A percentile compares a stretch with the other conserved stretches of the same genome.
These are phyloP conservation scores for Houttuynia cordata DNA, from an alignment of 164 flowering plant genomes.

Conservation along the genomic window DNA sequence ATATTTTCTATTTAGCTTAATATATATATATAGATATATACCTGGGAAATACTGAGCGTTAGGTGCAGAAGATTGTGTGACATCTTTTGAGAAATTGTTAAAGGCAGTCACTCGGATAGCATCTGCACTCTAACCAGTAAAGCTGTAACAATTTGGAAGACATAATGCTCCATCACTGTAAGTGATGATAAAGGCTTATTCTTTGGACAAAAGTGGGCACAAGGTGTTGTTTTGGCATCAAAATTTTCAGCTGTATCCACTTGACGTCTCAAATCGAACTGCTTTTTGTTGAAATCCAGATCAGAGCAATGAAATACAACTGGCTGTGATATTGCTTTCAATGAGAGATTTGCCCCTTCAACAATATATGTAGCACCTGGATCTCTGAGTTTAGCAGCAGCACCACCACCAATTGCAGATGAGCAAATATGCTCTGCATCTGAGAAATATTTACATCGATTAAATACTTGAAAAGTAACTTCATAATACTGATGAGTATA, in stretches of 20 bases:
- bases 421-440: constrained; percentile 34
- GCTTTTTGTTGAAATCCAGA: constrained; percentile 29
- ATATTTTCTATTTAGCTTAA: neutral
- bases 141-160: neutral
- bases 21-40: too few species aligned
- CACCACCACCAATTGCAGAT: constrained; percentile 33
- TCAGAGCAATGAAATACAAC: constrained; percentile 44
- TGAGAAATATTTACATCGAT: constrained; percentile 14
- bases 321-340: constrained; percentile 25
- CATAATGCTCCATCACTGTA: constrained; percentile 21
- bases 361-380: constrained; percentile 38
- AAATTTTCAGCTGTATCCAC: constrained; percentile 16
- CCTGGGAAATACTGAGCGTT: constrained; percentile 76
- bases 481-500: neutral
- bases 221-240: constrained; percentile 18
- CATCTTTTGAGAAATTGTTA: constrained; percentile 36
- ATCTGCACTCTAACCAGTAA: constrained; percentile 72
- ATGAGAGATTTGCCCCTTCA: constrained; percentile 25
- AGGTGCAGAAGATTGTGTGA: constrained; percentile 40
- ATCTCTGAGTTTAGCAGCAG: constrained; percentile 46
- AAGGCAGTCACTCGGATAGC: constrained; percentile 46
- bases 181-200: constrained; percentile 15
- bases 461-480: neutral
- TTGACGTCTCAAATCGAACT: constrained; percentile 18
- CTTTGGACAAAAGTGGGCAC: constrained; percentile 46